Base-by-base conservation (phyloP, 352 stramenopile species). In the Plasmopara muralis region DNA sequence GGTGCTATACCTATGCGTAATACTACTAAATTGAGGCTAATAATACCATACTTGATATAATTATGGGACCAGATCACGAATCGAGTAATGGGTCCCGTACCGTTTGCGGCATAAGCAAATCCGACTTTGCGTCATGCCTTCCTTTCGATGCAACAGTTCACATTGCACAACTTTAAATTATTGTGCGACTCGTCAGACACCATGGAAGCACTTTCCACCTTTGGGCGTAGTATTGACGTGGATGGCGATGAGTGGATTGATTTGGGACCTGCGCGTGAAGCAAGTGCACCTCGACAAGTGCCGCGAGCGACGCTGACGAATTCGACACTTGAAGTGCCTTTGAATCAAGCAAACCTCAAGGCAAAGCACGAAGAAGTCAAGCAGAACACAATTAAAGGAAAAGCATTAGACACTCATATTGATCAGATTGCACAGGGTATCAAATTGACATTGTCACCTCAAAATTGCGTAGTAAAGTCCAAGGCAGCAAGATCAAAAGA, bases 401-500 rank as follows among this genome's bases (percentile, higher is more conserved):
- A 35, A 35, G 31, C 31, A 12, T 2, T 35, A 2, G 31, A 12
- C 10, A 35, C 31, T 12, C 10, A 1, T 35, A 35, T 2, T 4
- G 31, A 35, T 35, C 6, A 35, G 7, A 12, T 35, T 12, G 31
- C 1, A 25, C 1, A 35, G 10, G 10, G 31, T 35, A 12, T 35
- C 4, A 35, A 35, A 4, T 35, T 12, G 6, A 12, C 6, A 12
- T 1, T 35, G 31, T 12, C 6, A 35, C 7, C 6, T 35, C 31
- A 35, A 35, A 35, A 8, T 8, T 35, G 2, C 10, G 2, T 12
- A 35, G 10, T 35, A 35, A 35, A 35, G 31, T 35, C 66, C 7
- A 64, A 69, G 18, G 68, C 66, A 2, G 39, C 47, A 10, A 59
- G 42, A 13, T 71, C 69, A 14, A 75, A 64, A 50, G 66, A 75